Evolutionary conservation across 1,139 yeast genomes (phyloP), one percentile per base, ranked within the genome.

Genomic region (Oligophagozyma castellii): DNA sequence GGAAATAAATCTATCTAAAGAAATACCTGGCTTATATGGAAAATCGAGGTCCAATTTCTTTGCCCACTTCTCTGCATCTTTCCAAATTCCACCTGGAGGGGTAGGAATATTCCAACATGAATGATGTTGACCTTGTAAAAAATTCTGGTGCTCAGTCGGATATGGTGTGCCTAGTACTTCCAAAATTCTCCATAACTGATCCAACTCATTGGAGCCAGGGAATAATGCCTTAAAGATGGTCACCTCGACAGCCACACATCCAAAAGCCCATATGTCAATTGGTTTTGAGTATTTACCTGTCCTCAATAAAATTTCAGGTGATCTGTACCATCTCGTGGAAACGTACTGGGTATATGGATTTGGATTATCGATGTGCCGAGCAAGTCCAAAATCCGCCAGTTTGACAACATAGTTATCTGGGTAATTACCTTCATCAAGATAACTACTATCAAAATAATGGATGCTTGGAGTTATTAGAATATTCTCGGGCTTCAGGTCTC

Each of bases 211-310:
- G 10, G 65, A 48, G 0, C 96, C 98, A 0, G 95, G 93, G 44
- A 89, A 83, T 23, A 86, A 56, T 0, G 96, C 95, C 23, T 62
- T 52, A 40, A 79, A 71, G 25, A 73, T 73, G 13, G 83, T 78
- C 26, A 81, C 60, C 53, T 89, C 98, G 5, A 71, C 72, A 0
- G 89, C 86, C 27, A 89, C 81, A 16, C 77, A 66, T 1, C 93
- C 95, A 58, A 83, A 79, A 0, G 96, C 94, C 96, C 96, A 89
- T 23, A 86, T 69, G 58, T 89, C 98, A 24, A 83, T 70, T 1
- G 93, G 84, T 29, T 61, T 66, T 0, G 89, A 70, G 51, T 89
- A 83, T 42, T 56, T 56, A 5, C 65, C 65, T 38, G 70, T 69
- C 37, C 89, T 65, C 33, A 89, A 60, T 25, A 89, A 61, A 25